Base-by-base conservation (phyloP, 371 early-diverging fungal genomes). In the Apophysomyces ossiformis region DNA sequence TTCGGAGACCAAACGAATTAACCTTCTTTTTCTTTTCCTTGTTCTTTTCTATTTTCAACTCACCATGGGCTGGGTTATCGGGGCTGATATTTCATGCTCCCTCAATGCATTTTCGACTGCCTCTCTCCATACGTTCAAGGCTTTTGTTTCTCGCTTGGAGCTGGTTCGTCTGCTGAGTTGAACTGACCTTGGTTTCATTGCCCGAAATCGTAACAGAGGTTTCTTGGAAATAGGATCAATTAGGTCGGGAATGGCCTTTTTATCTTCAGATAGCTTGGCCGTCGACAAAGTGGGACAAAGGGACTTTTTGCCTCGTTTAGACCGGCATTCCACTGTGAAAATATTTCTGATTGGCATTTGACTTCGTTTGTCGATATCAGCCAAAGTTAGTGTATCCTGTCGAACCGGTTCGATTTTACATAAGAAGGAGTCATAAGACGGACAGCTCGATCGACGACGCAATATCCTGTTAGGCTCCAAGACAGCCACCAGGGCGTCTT, bases 91-190 rank as follows among this genome's bases (percentile, higher is more conserved):
- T 37, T 62, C 46, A 38, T 58, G 12, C 36, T 50, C 38, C 43
- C 43, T 45, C 32, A 70, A 15, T 0, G 67, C 39, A 1, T 56
- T 47, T 59, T 73, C 64, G 36, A 76, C 54, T 0, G 59, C 5
- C 37, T 72, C 68, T 37, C 70, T 72, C 82, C 82, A 81, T 0
- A 71, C 68, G 41, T 61, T 47, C 13, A 81, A 44, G 1, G 75
- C 73, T 18, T 78, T 78, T n/a, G 65, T 65, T 60, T 81, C 82
- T 7, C 65, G 65, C 35, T 73, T 74, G 57, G 66, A 64, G 41
- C 63, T 73, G 5, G 67, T 63, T 21, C 69, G 72, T 4, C 73
- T 69, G 32, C 66, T 57, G 0, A 76, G 62, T 9, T 65, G 65
- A 15, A 64, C 69, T 45, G 65, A 58, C 26, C 77, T 57, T 1